These are phyloP conservation scores for Sphaerobolus stellatus DNA, from an alignment of 1,284 basidiomycete genomes.

Conservation along the genomic window DNA sequence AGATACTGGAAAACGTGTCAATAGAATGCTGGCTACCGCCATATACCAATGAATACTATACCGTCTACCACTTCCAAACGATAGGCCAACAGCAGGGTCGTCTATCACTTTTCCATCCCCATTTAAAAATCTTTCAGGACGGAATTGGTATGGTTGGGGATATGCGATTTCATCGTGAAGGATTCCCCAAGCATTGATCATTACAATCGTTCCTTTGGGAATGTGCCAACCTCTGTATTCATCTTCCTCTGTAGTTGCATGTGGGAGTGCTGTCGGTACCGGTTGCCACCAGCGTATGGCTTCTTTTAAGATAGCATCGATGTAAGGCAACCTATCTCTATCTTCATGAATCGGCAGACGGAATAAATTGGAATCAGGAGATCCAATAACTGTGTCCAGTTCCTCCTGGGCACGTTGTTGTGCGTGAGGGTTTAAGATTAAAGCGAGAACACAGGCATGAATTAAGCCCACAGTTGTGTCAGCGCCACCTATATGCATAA, in stretches of 20 bases:
- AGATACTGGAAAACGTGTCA: background rate
- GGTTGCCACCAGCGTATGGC: conserved; percentile 18
- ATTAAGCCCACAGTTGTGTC: conserved; percentile 6
- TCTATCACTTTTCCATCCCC: background rate
- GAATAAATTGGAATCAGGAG: conserved; percentile 20
- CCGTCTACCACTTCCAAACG: background rate
- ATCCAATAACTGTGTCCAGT: conserved; percentile 34
- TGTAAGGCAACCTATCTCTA: conserved; percentile 28
- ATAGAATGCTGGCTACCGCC: background rate
- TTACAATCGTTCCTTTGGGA: conserved; percentile 37
- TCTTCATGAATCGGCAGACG: conserved; percentile 32
- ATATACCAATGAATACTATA: background rate
- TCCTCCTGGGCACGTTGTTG: conserved; percentile 37
- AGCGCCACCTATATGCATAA: conserved; percentile 1
- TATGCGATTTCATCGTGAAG: conserved; percentile 23
- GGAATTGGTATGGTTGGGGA: conserved; percentile 24
- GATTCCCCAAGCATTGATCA: conserved; percentile 46
- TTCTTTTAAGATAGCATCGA: conserved; percentile 23
- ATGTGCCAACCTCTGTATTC: conserved; percentile 42
- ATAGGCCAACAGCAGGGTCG: background rate
- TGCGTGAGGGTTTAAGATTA: conserved; percentile 35
- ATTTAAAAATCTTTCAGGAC: conserved; percentile 23
- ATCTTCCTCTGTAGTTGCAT: conserved; percentile 42
- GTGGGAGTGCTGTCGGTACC: conserved; percentile 39
- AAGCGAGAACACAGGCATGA: conserved; percentile 24